Evolutionary conservation across 2,329 filamentous ascomycete genomes (phyloP).

Genomic region (Stemphylium lycopersici): DNA sequence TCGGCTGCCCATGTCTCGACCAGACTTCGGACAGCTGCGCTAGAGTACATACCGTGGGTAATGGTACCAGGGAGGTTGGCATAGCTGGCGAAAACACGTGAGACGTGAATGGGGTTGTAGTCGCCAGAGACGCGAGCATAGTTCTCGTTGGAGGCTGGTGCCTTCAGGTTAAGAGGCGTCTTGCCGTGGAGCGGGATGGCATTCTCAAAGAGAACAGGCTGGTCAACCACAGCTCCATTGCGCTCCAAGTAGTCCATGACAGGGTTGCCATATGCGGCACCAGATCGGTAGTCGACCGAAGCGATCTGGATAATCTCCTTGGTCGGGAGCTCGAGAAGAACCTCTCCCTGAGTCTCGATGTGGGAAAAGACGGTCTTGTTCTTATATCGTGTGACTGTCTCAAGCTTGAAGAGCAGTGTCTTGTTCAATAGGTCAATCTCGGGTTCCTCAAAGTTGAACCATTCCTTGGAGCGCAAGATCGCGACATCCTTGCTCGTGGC

Average conservation of each 20-base stretch:
- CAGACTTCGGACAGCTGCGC: slow-evolving; percentile 90
- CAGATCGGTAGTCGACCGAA: slow-evolving; percentile 94
- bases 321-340: slow-evolving; percentile 89
- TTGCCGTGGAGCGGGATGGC: slow-evolving; percentile 94
- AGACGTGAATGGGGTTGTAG: slow-evolving; percentile 99
- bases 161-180: slow-evolving; percentile 84
- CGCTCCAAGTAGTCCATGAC: slow-evolving; percentile 95
- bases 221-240: slow-evolving; percentile 89
- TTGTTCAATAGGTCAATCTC: slow-evolving; percentile 89
- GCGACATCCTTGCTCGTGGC: slow-evolving; percentile 89
- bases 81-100: slow-evolving; percentile 93
- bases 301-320: slow-evolving; percentile 98
- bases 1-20: slow-evolving; percentile 99
- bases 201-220: slow-evolving; percentile 97
- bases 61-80: slow-evolving; percentile 96
- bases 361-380: slow-evolving; percentile 90
- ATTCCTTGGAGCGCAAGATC: slow-evolving; percentile 93
- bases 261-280: slow-evolving; percentile 90
- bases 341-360: slow-evolving; percentile 90
- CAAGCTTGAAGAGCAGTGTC: slow-evolving; percentile 93
- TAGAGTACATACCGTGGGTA: slow-evolving; percentile 99
- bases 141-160: slow-evolving; percentile 94
- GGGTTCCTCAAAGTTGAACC: slow-evolving; percentile 87
- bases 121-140: slow-evolving; percentile 98
- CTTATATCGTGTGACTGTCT: slow-evolving; percentile 92